Base-by-base conservation (phyloP, 1,284 basidiomycete genomes). In the Melampsora medusae region DNA sequence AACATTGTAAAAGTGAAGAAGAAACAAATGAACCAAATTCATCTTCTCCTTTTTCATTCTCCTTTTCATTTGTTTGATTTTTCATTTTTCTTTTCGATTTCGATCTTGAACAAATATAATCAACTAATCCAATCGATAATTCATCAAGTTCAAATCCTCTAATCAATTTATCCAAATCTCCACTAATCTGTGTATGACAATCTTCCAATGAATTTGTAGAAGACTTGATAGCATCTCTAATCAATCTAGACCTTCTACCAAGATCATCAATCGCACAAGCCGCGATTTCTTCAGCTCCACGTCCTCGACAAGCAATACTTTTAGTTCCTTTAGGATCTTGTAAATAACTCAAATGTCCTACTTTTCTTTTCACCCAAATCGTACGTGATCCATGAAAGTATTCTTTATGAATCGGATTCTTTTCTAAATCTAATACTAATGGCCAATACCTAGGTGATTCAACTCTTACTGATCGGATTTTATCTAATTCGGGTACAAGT, bases 381-480 rank as follows among this genome's bases (percentile, higher is more conserved):
- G 91, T 95, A 79, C 92, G 90, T 75, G 87, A 90, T 59, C 86
- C 86, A 46, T 95, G 84, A 42, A 97, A 86, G 7, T 86, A 86
- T 56, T 87, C 87, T 67, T 87, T 87, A 82, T 94, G 90, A n/a
- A 86, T 86, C 68, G 89, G 86, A 67, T 69, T 60, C 5, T 88
- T 85, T 59, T 87, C 86, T 31, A 92, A 87, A 80, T 94, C 90
- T 60, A 96, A 86, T 76, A 89, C 88, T 83, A 94, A 91, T 0
- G 93, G 91, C 92, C 93, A 97, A 83, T 99, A 98, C 14, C 96
- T 88, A 6, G 92, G 92, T 0, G 92, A 95, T 81, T 96, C 93
- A 50, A 94, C 89, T 67, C 90, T 87, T 78, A 98, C 90, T 0
- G 90, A 89, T 60, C 88, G 84, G 17, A 97, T 85, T 67, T 87